phyloP scores from a whole-genome alignment of 345 rosid species.

The Tarenaya hassleriana region DNA sequence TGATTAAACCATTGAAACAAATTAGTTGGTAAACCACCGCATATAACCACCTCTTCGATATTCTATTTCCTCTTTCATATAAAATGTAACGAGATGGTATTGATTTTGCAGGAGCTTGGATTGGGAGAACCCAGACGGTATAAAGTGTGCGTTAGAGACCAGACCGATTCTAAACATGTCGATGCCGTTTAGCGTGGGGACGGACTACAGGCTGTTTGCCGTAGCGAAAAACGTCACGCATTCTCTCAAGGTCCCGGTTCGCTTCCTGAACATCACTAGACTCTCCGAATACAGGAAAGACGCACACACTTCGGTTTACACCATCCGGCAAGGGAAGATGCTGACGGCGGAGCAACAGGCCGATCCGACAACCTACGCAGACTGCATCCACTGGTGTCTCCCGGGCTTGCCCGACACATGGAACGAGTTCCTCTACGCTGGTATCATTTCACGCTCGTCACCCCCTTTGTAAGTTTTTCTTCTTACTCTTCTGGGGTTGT shows the following conservation, averaged over 20 bases:
- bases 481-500: neutral
- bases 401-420: slow-evolving; percentile 83
- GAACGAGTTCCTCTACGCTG: slow-evolving; percentile 66
- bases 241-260: slow-evolving; percentile 42
- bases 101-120: slow-evolving; percentile 67
- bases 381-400: slow-evolving; percentile 88
- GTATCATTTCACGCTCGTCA: slow-evolving; percentile 37
- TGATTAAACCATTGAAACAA: neutral
- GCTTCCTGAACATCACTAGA: slow-evolving; percentile 52
- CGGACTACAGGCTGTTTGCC: slow-evolving; percentile 47
- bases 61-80: neutral
- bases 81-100: too few relatives aligned
- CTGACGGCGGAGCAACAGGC: slow-evolving; percentile 53
- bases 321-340: slow-evolving; percentile 58
- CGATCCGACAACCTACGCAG: slow-evolving; percentile 61
- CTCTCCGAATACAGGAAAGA: slow-evolving; percentile 78
- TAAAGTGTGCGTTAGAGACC: slow-evolving; percentile 61
- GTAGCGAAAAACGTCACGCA: slow-evolving; percentile 41
- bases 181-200: slow-evolving; percentile 43
- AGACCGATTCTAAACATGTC: slow-evolving; percentile 43
- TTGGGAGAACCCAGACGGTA: slow-evolving; percentile 77
- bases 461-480: slow-evolving; percentile 19
- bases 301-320: slow-evolving; percentile 76
- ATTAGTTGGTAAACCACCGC: slow-evolving; percentile 22
- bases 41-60: neutral